These are phyloP conservation scores for Yamadazyma sp. DNA, from an alignment of 1,139 yeast species.

Conservation along the genomic window DNA sequence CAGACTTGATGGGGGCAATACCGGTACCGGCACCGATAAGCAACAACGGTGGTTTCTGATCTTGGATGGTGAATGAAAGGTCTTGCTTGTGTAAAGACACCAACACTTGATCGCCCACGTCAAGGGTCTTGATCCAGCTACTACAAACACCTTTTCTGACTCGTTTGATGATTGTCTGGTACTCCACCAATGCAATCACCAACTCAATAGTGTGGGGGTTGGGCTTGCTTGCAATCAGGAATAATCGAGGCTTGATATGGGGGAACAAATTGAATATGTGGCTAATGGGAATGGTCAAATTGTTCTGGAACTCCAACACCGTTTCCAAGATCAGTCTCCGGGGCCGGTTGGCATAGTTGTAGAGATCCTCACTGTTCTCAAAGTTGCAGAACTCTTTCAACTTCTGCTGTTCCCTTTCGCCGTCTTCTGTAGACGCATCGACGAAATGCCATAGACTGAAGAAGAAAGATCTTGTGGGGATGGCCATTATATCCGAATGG, in stretches of 20 bases:
- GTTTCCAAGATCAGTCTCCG: conserved; percentile 85
- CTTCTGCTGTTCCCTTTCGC: conserved; percentile 67
- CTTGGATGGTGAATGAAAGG: conserved; percentile 26
- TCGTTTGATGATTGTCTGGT: conserved; percentile 75
- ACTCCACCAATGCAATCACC: conserved; percentile 82
- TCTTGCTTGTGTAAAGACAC: conserved; percentile 56
- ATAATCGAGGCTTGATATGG: conserved; percentile 71
- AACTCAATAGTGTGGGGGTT: conserved; percentile 49
- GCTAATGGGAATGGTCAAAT: conserved; percentile 68
- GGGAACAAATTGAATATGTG: conserved; percentile 80
- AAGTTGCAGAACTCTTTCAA: conserved; percentile 72
- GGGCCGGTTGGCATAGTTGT: conserved; percentile 88
- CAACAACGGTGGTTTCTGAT: conserved; percentile 51
- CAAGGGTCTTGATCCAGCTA: conserved; percentile 61
- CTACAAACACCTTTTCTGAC: conserved; percentile 84
- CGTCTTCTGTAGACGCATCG: conserved; percentile 43
- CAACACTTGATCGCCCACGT: conserved; percentile 48
- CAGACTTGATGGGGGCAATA: conserved; percentile 80
- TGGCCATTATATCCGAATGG: conserved; percentile 77
- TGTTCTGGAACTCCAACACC: conserved; percentile 71
- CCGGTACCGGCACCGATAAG: conserved; percentile 93
- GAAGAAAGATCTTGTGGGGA: conserved; percentile 85
- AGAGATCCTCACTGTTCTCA: conserved; percentile 75
- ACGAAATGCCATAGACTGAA: conserved; percentile 72
- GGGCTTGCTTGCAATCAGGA: conserved; percentile 36